A percentile compares a stretch with the other conserved stretches of the same genome.
phyloP scores from a whole-genome alignment of 2,329 filamentous ascomycete species.

The Fusarium sp. region DNA sequence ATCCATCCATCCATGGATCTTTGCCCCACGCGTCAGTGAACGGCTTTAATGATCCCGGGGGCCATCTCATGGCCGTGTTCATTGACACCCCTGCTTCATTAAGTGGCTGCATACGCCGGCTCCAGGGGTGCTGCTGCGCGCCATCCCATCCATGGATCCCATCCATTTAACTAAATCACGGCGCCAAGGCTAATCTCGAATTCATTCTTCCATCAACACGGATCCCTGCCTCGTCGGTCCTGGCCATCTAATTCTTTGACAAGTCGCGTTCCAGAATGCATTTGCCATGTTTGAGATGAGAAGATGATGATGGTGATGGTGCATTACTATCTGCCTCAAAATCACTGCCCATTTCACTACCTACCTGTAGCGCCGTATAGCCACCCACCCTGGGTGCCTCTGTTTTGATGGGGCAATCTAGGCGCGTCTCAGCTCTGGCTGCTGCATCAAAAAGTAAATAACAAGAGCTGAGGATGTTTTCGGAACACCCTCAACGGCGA shows the following conservation, averaged over 20 bases:
- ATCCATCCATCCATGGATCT: neutral
- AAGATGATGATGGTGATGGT: neutral
- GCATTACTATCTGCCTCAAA: neutral
- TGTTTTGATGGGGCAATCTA: constrained; percentile 33
- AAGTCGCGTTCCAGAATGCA: constrained; percentile 28
- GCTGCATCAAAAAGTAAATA: constrained; percentile 32
- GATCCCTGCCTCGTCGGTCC: constrained; percentile 24
- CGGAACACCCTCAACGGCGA: constrained; percentile 1
- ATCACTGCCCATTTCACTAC: neutral
- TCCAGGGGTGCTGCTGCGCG: constrained; percentile 44
- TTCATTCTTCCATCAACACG: constrained; percentile 32
- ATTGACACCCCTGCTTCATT: constrained; percentile 43
- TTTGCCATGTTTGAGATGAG: constrained; percentile 19
- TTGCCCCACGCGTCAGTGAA: constrained; percentile 36
- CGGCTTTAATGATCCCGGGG: constrained; percentile 39
- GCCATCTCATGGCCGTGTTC: constrained; percentile 37
- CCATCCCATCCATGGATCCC: constrained; percentile 38
- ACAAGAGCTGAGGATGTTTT: constrained; percentile 28
- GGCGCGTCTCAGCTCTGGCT: constrained; percentile 30
- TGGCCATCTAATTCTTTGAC: constrained; percentile 26
- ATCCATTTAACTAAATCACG: constrained; percentile 40
- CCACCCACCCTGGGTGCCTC: neutral
- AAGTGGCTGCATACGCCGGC: constrained; percentile 45
- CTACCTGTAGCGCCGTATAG: neutral
- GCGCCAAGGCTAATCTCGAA: constrained; percentile 41